Conservation (phyloP, 2,329 filamentous ascomycete species). For the Monosporascus cannonballus region DNA sequence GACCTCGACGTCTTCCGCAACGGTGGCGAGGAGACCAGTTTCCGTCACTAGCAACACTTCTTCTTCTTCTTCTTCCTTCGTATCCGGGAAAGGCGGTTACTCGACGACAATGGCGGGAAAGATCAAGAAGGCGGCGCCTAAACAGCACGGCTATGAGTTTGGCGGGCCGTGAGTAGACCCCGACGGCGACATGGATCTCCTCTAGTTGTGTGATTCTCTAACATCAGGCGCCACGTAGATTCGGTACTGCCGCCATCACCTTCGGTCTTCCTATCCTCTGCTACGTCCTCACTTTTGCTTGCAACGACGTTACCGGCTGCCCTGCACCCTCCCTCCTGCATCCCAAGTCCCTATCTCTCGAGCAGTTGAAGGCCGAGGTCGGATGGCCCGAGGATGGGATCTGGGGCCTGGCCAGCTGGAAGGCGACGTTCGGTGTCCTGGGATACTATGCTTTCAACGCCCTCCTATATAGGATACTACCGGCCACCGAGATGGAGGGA, state of each 20-base stretch:
- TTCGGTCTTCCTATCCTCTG: constrained; percentile 74
- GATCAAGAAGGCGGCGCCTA: constrained; percentile 8
- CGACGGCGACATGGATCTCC: not conserved
- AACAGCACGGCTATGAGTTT: constrained; percentile 34
- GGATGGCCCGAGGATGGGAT: constrained; percentile 74
- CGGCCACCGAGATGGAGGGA: constrained; percentile 66
- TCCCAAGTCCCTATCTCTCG: constrained; percentile 64
- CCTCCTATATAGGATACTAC: constrained; percentile 69
- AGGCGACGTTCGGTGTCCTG: constrained; percentile 63
- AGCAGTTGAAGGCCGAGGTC: constrained; percentile 70
- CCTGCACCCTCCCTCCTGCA: constrained; percentile 75
- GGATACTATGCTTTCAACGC: constrained; percentile 75
- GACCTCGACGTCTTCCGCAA: not conserved
- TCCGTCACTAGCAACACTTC: too few species aligned
- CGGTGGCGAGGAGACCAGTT: not conserved
- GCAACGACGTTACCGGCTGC: constrained; percentile 90
- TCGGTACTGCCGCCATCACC: constrained; percentile 71
- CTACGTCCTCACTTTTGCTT: constrained; percentile 75
- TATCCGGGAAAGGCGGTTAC: not conserved
- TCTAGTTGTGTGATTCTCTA: not conserved
- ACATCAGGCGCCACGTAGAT: constrained; percentile 38
- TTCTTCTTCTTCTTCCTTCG: too few species aligned
- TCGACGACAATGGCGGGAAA: constrained; percentile 32
- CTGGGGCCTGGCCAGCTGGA: constrained; percentile 61
- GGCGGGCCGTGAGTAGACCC: constrained; percentile 15